A percentile compares a stretch with the other conserved stretches of the same genome.
Evolutionary conservation across 1,284 basidiomycete genomes (phyloP).

Genomic region (Ceratobasidium sp.): DNA sequence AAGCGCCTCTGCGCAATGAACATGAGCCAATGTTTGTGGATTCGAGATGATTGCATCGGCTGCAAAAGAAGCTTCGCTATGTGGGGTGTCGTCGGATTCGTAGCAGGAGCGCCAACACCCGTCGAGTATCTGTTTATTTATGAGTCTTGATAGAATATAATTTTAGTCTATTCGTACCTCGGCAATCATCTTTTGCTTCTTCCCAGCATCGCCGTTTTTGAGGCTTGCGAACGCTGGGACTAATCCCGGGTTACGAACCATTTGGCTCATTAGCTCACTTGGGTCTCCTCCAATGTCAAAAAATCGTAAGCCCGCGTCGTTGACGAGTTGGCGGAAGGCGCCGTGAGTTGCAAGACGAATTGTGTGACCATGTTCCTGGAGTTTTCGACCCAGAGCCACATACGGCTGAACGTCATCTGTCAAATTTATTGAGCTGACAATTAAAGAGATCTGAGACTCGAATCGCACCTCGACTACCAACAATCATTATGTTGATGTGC

Average conservation of each 20-base stretch:
- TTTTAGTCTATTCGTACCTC: conserved; percentile 53
- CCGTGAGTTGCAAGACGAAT: conserved; percentile 76
- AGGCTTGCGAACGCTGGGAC: conserved; percentile 65
- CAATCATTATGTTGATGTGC: conserved; percentile 72
- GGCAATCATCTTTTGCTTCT: conserved; percentile 64
- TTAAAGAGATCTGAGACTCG: not conserved
- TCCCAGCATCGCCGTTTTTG: conserved; percentile 65
- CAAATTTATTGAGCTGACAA: not conserved
- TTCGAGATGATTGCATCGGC: conserved; percentile 76
- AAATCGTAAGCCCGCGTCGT: conserved; percentile 67
- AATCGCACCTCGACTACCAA: conserved; percentile 32
- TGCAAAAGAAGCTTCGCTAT: conserved; percentile 63
- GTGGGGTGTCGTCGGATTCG: conserved; percentile 61
- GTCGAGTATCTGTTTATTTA: conserved; percentile 64
- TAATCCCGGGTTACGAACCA: conserved; percentile 69
- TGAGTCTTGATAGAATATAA: not conserved
- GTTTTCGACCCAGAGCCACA: conserved; percentile 69
- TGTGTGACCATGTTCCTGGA: conserved; percentile 69
- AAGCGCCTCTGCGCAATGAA: conserved; percentile 73
- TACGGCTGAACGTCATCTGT: conserved; percentile 79
- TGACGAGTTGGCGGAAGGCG: conserved; percentile 71
- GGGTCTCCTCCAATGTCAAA: conserved; percentile 71
- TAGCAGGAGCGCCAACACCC: conserved; percentile 70
- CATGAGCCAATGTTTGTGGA: conserved; percentile 73
- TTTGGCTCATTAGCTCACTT: conserved; percentile 70